Evolutionary conservation across 1,284 basidiomycete species (phyloP).

Genomic region (Athelia sp.): DNA sequence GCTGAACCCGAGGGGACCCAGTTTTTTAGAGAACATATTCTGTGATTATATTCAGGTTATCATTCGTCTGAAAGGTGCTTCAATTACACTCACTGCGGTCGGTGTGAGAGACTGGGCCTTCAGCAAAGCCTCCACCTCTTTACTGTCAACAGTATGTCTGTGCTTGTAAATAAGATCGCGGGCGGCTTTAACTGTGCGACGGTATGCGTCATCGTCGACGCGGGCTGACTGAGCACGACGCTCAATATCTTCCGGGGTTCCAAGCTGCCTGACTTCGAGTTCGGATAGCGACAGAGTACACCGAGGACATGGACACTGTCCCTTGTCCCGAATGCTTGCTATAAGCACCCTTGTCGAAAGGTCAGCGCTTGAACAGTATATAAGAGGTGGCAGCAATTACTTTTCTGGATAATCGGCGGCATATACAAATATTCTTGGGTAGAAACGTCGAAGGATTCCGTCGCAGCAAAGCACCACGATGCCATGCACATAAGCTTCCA

Average conservation of each 20-base stretch:
- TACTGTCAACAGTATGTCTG: background rate
- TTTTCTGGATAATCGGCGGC: constrained; percentile 29
- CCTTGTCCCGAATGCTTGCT: constrained; percentile 9
- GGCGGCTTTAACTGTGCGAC: background rate
- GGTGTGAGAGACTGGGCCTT: background rate
- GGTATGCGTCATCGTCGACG: background rate
- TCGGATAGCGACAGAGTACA: constrained; percentile 10
- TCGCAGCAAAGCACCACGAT: constrained; percentile 22
- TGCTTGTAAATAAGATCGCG: background rate
- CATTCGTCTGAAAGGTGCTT: background rate
- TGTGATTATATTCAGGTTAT: background rate
- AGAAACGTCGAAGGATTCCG: constrained; percentile 17
- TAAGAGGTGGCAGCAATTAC: constrained; percentile 11
- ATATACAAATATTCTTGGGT: constrained; percentile 25
- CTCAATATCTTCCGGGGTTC: background rate
- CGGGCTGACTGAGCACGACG: background rate
- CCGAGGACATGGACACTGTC: constrained; percentile 13
- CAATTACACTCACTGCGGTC: background rate
- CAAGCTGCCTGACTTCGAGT: constrained; percentile 5
- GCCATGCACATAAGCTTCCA: constrained; percentile 22
- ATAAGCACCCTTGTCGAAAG: constrained; percentile 5
- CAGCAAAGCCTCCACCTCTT: background rate
- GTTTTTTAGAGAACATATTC: background rate
- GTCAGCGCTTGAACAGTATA: background rate
- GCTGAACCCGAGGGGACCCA: constrained; percentile 5